phyloP scores from a whole-genome alignment of 129 eudicot species.

The Flaveria brownii region DNA sequence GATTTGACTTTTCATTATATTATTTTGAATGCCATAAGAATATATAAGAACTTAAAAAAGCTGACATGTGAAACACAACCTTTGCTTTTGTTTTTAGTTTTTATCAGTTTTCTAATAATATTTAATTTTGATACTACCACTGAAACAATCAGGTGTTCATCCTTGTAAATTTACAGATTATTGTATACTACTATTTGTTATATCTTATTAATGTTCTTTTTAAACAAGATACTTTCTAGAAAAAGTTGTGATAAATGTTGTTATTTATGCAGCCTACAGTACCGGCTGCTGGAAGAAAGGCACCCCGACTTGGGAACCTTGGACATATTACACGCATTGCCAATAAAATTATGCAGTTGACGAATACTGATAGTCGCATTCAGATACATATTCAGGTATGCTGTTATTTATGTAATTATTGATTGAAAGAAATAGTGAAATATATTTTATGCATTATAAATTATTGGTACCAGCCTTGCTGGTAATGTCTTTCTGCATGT shows the following conservation, averaged over 20 bases:
- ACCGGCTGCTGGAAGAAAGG: slow-evolving; percentile 57
- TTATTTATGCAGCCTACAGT: slow-evolving; percentile 61
- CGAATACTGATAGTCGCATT: slow-evolving; percentile 48
- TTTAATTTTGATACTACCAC: background rate
- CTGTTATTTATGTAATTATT: background rate
- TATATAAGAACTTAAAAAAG: background rate
- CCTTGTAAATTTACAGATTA: background rate
- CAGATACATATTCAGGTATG: slow-evolving; percentile 71
- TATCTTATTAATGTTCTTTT: background rate
- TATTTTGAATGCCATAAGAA: background rate
- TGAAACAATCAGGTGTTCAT: background rate
- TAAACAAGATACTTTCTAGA: background rate
- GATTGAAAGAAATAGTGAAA: background rate
- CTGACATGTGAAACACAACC: background rate
- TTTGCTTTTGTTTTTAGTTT: background rate
- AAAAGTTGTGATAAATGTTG: background rate
- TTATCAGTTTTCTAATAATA: background rate
- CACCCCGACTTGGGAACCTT: slow-evolving; percentile 70
- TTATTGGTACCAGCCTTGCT: background rate
- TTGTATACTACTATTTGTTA: background rate
- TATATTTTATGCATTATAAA: background rate
- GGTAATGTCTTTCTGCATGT: background rate
- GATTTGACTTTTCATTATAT: background rate
- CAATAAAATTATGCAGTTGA: slow-evolving; percentile 72
- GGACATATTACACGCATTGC: slow-evolving; percentile 88